Evolutionary conservation across 768 basidiomycete genomes (phyloP).

Genomic region (Boletellus emodensis): DNA sequence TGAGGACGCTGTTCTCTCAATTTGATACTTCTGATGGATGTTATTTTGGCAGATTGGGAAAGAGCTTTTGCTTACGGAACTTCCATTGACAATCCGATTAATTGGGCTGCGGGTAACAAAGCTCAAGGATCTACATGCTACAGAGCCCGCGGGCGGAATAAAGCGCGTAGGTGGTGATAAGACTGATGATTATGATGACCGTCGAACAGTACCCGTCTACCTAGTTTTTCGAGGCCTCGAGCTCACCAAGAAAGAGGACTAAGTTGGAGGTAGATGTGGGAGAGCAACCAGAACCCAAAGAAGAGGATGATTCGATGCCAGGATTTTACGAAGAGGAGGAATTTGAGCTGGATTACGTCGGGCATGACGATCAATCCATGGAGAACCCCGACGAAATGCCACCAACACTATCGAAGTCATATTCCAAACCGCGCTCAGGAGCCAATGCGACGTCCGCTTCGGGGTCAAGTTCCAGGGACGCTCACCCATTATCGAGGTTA

Average conservation of each 20-base stretch:
- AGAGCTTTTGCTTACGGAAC: constrained; percentile 74
- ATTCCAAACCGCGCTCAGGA: constrained; percentile 15
- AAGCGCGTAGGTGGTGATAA: constrained; percentile 55
- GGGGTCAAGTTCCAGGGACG: not conserved
- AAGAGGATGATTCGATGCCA: constrained; percentile 42
- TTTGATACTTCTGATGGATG: constrained; percentile 1
- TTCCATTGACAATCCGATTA: constrained; percentile 75
- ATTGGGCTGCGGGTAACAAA: constrained; percentile 89
- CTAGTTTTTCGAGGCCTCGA: constrained; percentile 56
- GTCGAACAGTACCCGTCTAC: not conserved
- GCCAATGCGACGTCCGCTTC: not conserved
- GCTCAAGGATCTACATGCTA: constrained; percentile 71
- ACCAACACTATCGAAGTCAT: not conserved
- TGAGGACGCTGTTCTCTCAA: constrained; percentile 32
- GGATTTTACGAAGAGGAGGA: constrained; percentile 50
- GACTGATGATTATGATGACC: not conserved
- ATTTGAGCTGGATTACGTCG: constrained; percentile 17
- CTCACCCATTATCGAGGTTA: constrained; percentile 9
- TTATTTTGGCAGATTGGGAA: constrained; percentile 60
- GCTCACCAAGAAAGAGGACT: constrained; percentile 38
- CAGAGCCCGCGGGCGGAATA: constrained; percentile 52
- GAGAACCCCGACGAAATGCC: constrained; percentile 7
- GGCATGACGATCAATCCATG: constrained; percentile 3
- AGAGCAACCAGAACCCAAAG: constrained; percentile 19
- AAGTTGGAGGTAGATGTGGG: constrained; percentile 25